Evolutionary conservation across 1,284 basidiomycete species (phyloP), one percentile per base, ranked within the genome.

Genomic region (Schizophyllum commune): DNA sequence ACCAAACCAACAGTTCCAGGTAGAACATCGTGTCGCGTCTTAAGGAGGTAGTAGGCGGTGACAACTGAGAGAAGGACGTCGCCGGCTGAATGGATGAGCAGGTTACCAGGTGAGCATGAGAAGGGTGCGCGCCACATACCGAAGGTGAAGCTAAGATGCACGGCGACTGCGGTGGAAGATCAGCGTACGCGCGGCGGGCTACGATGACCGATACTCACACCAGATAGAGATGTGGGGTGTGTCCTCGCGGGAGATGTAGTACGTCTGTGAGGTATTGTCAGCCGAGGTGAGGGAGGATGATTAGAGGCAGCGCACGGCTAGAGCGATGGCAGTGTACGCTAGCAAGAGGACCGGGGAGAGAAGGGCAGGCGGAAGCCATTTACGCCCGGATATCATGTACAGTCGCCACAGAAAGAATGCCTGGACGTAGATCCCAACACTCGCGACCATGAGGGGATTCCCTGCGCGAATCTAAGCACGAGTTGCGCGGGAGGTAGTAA

Each of bases 81-180:
- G 1, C 68, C 72, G 52, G 64, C 73, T 54, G 52, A 22, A 54
- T 54, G 6, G 8, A n/a, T 54, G 6, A 54, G 52, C 52, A 54
- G 21, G n/a, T 7, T 6, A 7, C 52, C 8, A 7, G 21, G n/a
- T n/a, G 6, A 22, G 6, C n/a, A n/a, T 6, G n/a, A 19, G 52
- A 7, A 39, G 13, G 6, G 13, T 39, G 34, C 34, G 6, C 52
- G 11, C 11, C 11, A 51, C 47, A 51, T 51, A 54, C 52, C n/a
- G 22, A 73, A 75, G 5, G 72, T 71, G 21, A 70, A 66, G 51
- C 69, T 65, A 27, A 74, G 65, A 58, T 74, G 73, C 2, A 67
- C 69, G 6, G 72, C 73, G 59, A 74, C 73, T 74, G 22, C 15
- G 5, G 21, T 7, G n/a, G 20, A 27, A 27, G 60, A 54, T n/a